phyloP scores from a whole-genome alignment of 1,284 basidiomycete genomes.

The Irpex sp. region DNA sequence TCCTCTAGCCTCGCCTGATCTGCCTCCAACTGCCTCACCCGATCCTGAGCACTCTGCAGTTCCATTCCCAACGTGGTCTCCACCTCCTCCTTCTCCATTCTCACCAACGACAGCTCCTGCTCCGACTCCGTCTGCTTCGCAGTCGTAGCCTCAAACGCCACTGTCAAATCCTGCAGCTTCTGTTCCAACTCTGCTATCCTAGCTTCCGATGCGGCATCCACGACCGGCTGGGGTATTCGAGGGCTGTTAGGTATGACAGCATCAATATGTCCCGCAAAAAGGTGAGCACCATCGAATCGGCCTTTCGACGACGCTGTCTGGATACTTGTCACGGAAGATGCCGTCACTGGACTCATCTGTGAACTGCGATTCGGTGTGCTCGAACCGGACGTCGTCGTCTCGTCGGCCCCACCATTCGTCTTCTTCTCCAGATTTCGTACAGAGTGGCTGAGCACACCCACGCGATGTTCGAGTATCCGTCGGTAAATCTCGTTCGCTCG shows the following conservation, averaged over 20 bases:
- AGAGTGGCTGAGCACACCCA: constrained; percentile 71
- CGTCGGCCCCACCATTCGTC: constrained; percentile 28
- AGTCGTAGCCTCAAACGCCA: constrained; percentile 51
- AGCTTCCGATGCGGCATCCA: constrained; percentile 6
- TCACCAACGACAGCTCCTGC: constrained; percentile 55
- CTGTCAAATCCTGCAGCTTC: constrained; percentile 55
- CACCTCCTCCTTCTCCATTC: constrained; percentile 61
- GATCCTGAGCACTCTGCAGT: constrained; percentile 62
- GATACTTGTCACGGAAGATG: constrained; percentile 42
- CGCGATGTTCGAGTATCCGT: constrained; percentile 70
- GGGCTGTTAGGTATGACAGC: constrained; percentile 48
- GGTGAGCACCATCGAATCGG: constrained; percentile 76
- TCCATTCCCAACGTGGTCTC: constrained; percentile 62
- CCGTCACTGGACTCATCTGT: constrained; percentile 45
- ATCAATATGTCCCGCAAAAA: constrained; percentile 74
- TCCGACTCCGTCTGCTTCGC: constrained; percentile 58
- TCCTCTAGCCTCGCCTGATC: constrained; percentile 58
- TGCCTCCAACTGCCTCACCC: constrained; percentile 53
- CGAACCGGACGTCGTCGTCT: constrained; percentile 43
- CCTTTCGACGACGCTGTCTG: constrained; percentile 39
- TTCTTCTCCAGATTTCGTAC: constrained; percentile 68
- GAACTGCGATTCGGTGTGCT: constrained; percentile 49
- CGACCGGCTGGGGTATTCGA: constrained; percentile 25
- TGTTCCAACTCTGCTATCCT: constrained; percentile 31
- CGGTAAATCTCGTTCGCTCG: constrained; percentile 57